These are phyloP conservation scores for Extremus antarcticus DNA, from an alignment of 495 filamentous ascomycete species.

Conservation along the genomic window DNA sequence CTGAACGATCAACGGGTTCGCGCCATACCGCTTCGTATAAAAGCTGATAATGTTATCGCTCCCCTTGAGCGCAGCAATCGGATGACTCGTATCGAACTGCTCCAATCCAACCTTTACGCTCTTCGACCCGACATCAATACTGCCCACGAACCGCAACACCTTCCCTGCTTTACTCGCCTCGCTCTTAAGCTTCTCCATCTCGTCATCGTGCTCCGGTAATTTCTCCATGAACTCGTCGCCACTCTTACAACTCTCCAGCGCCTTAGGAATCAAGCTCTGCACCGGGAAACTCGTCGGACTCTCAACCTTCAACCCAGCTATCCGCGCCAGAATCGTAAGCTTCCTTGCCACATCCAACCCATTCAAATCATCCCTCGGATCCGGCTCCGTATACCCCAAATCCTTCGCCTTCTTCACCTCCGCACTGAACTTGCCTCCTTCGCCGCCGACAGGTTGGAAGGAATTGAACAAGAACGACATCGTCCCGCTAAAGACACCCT, in stretches of 20 bases:
- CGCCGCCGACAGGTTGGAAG: constrained; percentile 47
- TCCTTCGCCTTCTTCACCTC: constrained; percentile 85
- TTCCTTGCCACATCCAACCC: constrained; percentile 95
- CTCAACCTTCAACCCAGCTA: constrained; percentile 66
- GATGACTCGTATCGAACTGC: constrained; percentile 47
- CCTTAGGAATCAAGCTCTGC: constrained; percentile 75
- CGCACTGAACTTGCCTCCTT: constrained; percentile 64
- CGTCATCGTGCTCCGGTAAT: constrained; percentile 63
- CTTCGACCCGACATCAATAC: constrained; percentile 65
- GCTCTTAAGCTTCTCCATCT: constrained; percentile 74
- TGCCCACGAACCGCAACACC: constrained; percentile 92
- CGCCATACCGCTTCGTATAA: constrained; percentile 87
- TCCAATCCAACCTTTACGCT: constrained; percentile 80
- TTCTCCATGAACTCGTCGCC: constrained; percentile 72
- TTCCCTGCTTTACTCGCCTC: constrained; percentile 72
- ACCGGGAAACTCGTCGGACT: constrained; percentile 79
- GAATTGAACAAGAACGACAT: constrained; percentile 95
- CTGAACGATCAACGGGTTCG: constrained; percentile 83
- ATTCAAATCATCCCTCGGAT: constrained; percentile 91
- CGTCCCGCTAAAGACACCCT: constrained; percentile 93
- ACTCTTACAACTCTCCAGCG: constrained; percentile 60
- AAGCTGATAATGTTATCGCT: constrained; percentile 98
- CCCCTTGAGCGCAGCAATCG: constrained; percentile 87
- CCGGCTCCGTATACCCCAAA: constrained; percentile 93
- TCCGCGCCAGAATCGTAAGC: constrained; percentile 79